Conservation (phyloP, 1,139 yeast species). For the Zygoascus meyerae region DNA sequence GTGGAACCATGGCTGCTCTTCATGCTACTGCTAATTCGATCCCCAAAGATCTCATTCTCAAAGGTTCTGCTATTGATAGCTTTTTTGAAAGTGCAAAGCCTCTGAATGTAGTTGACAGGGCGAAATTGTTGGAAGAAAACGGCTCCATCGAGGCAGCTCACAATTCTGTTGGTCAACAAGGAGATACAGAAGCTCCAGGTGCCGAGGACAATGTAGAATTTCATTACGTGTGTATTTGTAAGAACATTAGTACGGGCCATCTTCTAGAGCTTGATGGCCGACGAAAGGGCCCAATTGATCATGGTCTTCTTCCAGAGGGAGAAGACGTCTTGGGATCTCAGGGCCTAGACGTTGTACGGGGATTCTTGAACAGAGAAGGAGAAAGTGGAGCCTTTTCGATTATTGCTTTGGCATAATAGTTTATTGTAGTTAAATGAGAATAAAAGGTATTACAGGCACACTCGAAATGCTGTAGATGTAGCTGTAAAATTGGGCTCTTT, state of each 20-base stretch:
- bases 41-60: conserved; percentile 34
- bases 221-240: conserved; percentile 76
- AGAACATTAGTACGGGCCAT: conserved; percentile 30
- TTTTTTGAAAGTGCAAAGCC: conserved; percentile 28
- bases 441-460: no score
- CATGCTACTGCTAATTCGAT: conserved; percentile 66
- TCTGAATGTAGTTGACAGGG: conserved; percentile 37
- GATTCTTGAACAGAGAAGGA: conserved; percentile 50
- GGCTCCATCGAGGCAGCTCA: conserved; percentile 50
- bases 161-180: conserved; percentile 55
- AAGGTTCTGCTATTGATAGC: conserved; percentile 31
- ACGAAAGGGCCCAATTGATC: conserved; percentile 65
- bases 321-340: conserved; percentile 53
- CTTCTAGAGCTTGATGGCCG: conserved; percentile 88
- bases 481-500: no score
- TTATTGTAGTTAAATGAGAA: no score
- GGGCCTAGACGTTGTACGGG: conserved; percentile 52
- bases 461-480: no score
- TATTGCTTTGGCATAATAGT: conserved; percentile 29
- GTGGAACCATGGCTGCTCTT: conserved; percentile 85
- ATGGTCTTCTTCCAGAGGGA: conserved; percentile 41
- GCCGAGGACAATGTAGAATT: conserved; percentile 59
- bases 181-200: conserved; percentile 75
- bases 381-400: conserved; percentile 31
- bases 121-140: conserved; percentile 42